These are phyloP conservation scores for Starmerella tilneyi DNA, from an alignment of 805 yeast genomes.

Conservation along the genomic window DNA sequence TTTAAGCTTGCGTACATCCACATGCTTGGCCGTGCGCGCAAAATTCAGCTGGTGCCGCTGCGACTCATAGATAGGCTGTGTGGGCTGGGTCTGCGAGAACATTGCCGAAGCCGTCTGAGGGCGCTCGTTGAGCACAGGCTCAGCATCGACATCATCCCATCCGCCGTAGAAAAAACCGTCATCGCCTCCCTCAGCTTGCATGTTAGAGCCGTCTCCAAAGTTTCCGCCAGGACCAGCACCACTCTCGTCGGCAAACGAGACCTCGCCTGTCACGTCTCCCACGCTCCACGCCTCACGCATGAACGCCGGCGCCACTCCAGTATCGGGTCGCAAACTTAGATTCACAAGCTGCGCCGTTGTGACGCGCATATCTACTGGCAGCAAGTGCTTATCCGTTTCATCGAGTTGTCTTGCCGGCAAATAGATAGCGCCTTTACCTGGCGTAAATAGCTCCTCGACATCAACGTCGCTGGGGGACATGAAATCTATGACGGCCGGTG, in stretches of 20 bases:
- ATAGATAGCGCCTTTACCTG: slow-evolving; percentile 30
- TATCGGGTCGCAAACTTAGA: slow-evolving; percentile 56
- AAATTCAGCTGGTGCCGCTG: slow-evolving; percentile 38
- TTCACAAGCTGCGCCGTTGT: slow-evolving; percentile 56
- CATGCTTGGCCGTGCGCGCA: slow-evolving; percentile 66
- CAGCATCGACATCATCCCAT: slow-evolving; percentile 11
- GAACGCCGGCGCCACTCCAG: slow-evolving; percentile 21
- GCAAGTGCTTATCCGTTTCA: slow-evolving; percentile 38
- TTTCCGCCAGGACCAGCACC: background rate
- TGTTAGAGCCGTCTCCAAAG: slow-evolving; percentile 2
- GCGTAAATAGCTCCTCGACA: slow-evolving; percentile 4
- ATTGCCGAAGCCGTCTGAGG: slow-evolving; percentile 20
- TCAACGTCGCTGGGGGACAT: slow-evolving; percentile 6
- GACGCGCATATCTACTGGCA: slow-evolving; percentile 68
- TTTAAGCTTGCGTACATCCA: slow-evolving; percentile 63
- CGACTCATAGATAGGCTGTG: slow-evolving; percentile 1
- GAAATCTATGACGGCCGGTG: slow-evolving; percentile 39
- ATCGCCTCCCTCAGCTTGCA: background rate
- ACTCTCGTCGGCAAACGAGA: slow-evolving; percentile 8
- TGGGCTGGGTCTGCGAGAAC: slow-evolving; percentile 13
- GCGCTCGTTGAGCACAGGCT: background rate
- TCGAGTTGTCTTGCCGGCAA: slow-evolving; percentile 33
- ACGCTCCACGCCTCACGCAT: slow-evolving; percentile 9
- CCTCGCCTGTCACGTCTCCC: background rate
- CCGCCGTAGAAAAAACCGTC: slow-evolving; percentile 15